Conservation (phyloP, 768 basidiomycete genomes). For the Hypholoma sublateritium region DNA sequence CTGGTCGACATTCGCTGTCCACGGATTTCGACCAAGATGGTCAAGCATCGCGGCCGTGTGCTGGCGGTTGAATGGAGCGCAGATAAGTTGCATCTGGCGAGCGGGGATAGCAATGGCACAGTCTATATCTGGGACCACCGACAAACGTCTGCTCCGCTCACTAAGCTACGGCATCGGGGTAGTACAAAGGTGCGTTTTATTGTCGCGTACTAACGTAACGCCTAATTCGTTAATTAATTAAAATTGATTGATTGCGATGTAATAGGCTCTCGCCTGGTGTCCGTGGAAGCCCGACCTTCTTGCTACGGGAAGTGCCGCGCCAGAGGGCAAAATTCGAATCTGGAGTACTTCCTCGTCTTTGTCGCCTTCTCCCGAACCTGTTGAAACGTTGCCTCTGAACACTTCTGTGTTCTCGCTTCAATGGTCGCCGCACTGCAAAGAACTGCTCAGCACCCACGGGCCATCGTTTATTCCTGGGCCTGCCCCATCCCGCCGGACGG, state of each 20-base stretch:
- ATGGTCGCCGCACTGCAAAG: conserved; percentile 85
- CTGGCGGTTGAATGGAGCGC: conserved; percentile 76
- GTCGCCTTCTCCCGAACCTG: conserved; percentile 25
- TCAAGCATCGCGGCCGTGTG: conserved; percentile 48
- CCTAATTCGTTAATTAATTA: too few species aligned
- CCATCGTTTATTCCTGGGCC: conserved; percentile 41
- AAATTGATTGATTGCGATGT: not conserved
- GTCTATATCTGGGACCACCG: conserved; percentile 80
- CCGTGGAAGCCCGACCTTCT: conserved; percentile 81
- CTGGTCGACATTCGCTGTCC: conserved; percentile 61
- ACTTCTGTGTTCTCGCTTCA: conserved; percentile 67
- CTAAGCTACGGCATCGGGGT: conserved; percentile 58
- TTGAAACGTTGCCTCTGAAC: conserved; percentile 74
- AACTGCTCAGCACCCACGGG: conserved; percentile 88
- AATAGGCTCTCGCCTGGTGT: conserved; percentile 81
- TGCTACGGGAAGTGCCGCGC: conserved; percentile 63
- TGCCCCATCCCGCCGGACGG: conserved; percentile 31
- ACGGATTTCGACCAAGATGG: conserved; percentile 37
- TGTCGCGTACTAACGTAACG: not conserved
- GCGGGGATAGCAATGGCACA: conserved; percentile 82
- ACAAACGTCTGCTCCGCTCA: conserved; percentile 55
- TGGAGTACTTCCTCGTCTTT: conserved; percentile 41
- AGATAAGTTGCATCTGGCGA: conserved; percentile 77
- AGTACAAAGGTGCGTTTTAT: conserved; percentile 46
- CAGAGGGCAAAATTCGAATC: conserved; percentile 44